Evolutionary conservation across 768 basidiomycete species (phyloP).

Genomic region (Termitomyces sp.): DNA sequence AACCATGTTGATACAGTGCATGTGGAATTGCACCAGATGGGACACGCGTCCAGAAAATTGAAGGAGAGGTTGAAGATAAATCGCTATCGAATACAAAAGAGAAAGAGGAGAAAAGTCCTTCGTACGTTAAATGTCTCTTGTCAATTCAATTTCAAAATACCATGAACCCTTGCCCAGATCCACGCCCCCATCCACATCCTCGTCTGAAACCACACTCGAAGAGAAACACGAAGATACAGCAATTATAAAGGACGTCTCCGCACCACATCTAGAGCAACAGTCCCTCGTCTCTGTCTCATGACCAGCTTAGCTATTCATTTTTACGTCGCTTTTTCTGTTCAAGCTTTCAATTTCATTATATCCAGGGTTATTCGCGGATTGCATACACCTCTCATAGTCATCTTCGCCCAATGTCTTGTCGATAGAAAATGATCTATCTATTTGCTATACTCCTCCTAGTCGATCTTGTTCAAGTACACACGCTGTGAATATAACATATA

Average conservation of each 20-base stretch:
- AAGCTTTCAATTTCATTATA: not conserved
- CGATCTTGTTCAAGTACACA: not conserved
- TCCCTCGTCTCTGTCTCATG: not conserved
- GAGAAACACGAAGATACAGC: slow-evolving; percentile 4
- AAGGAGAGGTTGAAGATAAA: not conserved
- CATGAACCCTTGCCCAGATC: not conserved
- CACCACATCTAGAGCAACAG: not conserved
- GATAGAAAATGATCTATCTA: not conserved
- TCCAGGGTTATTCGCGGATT: not conserved
- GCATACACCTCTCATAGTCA: not conserved
- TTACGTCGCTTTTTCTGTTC: not conserved
- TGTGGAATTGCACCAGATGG: slow-evolving; percentile 56
- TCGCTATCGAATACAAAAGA: not conserved
- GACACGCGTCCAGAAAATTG: slow-evolving; percentile 30
- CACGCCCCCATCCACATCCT: not conserved
- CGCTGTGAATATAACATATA: not conserved
- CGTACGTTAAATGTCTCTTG: not conserved
- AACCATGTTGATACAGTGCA: slow-evolving; percentile 28
- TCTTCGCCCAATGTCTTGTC: not conserved
- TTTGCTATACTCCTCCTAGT: too few relatives aligned
- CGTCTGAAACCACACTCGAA: slow-evolving; percentile 8
- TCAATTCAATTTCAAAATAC: not conserved
- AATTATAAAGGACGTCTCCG: not conserved
- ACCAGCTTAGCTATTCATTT: not conserved
- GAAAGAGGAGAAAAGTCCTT: not conserved